Evolutionary conservation across 306 rosid species (phyloP).

Genomic region (Hippophae gyantsensis): DNA sequence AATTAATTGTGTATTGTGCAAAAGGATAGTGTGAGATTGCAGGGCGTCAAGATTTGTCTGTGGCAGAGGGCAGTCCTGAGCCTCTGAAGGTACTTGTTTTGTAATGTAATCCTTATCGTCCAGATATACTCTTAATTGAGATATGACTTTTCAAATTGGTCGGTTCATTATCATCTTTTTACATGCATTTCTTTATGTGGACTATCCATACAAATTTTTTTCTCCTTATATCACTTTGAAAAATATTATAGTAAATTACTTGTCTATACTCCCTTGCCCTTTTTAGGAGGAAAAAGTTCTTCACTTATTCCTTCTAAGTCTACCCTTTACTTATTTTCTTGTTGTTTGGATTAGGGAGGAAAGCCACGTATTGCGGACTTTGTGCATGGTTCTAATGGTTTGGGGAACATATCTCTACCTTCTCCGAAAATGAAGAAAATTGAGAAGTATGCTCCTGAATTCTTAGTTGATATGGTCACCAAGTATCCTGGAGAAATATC

Average conservation of each 20-base stretch:
- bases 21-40: conserved; percentile 99
- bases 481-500: conserved; percentile 83
- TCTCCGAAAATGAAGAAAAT: conserved; percentile 52
- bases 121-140: no score
- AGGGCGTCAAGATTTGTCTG: conserved; percentile 61
- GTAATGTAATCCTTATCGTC: conserved; percentile 8
- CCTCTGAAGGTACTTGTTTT: conserved; percentile 66
- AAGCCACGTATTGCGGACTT: conserved; percentile 72
- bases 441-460: conserved; percentile 71
- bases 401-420: conserved; percentile 58
- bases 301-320: conserved; percentile 1
- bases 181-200: no score
- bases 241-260: neutral
- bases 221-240: neutral
- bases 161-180: no score
- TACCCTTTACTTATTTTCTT: no score
- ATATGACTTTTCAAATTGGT: no score
- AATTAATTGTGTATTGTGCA: conserved; percentile 38
- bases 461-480: conserved; percentile 63
- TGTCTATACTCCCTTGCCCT: no score
- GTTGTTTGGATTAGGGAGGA: conserved; percentile 59
- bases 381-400: conserved; percentile 78
- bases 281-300: neutral
- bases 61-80: conserved; percentile 71
- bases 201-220: neutral